A percentile compares a stretch with the other conserved stretches of the same genome.
Conservation (phyloP, 2,329 filamentous ascomycete genomes). For the Fusarium dlaminii region DNA sequence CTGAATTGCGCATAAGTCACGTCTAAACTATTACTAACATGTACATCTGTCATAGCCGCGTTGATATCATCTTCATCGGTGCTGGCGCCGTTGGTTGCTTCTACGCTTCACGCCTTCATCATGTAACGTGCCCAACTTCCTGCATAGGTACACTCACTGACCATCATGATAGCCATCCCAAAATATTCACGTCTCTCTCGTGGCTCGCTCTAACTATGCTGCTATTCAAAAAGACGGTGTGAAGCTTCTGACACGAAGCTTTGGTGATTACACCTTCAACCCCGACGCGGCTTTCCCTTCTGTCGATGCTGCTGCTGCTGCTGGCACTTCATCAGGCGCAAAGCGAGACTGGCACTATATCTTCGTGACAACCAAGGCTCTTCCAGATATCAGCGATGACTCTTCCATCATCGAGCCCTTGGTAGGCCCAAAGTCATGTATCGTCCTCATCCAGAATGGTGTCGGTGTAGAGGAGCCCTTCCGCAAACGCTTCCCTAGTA, state of each 20-base stretch:
- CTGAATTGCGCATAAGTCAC: neutral
- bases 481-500: conserved; percentile 66
- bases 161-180: conserved; percentile 52
- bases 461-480: conserved; percentile 77
- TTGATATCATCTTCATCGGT: conserved; percentile 72
- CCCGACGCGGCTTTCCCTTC: conserved; percentile 71
- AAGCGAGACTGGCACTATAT: conserved; percentile 64
- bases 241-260: conserved; percentile 70
- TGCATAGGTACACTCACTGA: conserved; percentile 1
- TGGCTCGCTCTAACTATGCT: conserved; percentile 78
- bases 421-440: conserved; percentile 62
- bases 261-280: conserved; percentile 72
- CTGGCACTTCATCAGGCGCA: conserved; percentile 23
- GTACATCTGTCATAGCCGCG: conserved; percentile 31
- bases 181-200: conserved; percentile 71
- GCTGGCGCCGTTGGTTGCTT: conserved; percentile 78
- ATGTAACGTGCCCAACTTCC: conserved; percentile 51
- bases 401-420: conserved; percentile 69
- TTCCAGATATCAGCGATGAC: conserved; percentile 71
- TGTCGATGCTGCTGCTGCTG: conserved; percentile 61
- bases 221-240: conserved; percentile 71
- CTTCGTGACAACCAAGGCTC: conserved; percentile 75
- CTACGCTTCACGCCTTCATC: conserved; percentile 74
- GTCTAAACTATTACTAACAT: conserved; percentile 13
- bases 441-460: conserved; percentile 77